Evolutionary conservation across 2,329 filamentous ascomycete genomes (phyloP), one percentile per base, ranked within the genome.

Genomic region (Cladosporium sp.): DNA sequence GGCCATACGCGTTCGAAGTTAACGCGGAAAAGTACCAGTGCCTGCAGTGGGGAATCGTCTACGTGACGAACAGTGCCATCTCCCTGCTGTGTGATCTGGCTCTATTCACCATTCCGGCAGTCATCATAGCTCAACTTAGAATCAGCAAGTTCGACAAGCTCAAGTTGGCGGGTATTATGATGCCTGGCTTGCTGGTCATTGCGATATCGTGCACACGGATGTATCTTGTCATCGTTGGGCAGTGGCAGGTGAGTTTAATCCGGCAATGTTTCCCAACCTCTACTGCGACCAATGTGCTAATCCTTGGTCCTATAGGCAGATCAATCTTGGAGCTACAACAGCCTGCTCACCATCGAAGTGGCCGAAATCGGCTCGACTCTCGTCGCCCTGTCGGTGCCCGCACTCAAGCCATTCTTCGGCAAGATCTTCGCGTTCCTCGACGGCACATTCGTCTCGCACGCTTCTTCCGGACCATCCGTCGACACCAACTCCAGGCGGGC

Each of bases 321-420:
- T 69, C 75, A 76, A 73, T 84, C 82, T 18, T 85, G 84, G 83
- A 76, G 77, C 28, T 85, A 85, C 70, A 80, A 83, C 62, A 80
- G 83, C 0, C 80, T 85, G 76, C 73, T 85, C 4, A 81, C 75
- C 3, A 78, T 85, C 4, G 83, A 85, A 71, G 80, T 80, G 2
- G 79, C 83, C 1, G 83, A 85, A 49, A 82, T 85, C 24, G 83
- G 82, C 4, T 78, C 79, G 1, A 85, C 84, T 0, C 71, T 85
- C 28, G 80, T 85, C 47, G 82, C 83, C 1, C 77, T 85, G 1
- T 85, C 83, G 0, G 76, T 85, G 0, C 83, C 84, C 0, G 83
- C 82, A 3, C 73, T 84, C 57, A 84, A 85, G 64, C 83, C 83
- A 0, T 73, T 76, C 47, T 59, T 70, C 64, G 66, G 67, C 24